Evolutionary conservation across 352 stramenopile genomes (phyloP).

Genomic region (Phytophthora citrophthora): DNA sequence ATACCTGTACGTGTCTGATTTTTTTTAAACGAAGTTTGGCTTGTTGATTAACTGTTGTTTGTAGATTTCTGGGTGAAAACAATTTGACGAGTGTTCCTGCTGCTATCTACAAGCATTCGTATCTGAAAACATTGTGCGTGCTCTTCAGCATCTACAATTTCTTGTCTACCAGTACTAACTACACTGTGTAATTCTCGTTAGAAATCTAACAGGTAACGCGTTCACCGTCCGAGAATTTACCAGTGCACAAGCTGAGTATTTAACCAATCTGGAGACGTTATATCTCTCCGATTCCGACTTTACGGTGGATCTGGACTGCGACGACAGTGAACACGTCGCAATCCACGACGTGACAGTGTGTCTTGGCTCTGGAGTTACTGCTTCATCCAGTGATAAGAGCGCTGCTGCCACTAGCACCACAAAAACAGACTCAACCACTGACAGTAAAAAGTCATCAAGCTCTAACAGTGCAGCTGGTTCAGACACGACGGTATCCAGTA

Average conservation of each 20-base stretch:
- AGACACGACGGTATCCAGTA: slow-evolving; percentile 7
- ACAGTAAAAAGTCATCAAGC: slow-evolving; percentile 7
- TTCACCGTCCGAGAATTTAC: slow-evolving; percentile 45
- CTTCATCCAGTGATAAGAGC: slow-evolving; percentile 20
- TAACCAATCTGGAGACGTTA: slow-evolving; percentile 35
- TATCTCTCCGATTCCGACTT: slow-evolving; percentile 39
- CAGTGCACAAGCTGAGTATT: slow-evolving; percentile 30
- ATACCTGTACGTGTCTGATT: slow-evolving; percentile 37
- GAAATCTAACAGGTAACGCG: slow-evolving; percentile 46
- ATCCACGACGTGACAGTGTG: slow-evolving; percentile 36
- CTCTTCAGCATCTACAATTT: neutral
- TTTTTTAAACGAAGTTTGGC: neutral
- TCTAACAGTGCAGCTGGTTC: slow-evolving; percentile 5
- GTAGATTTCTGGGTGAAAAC: slow-evolving; percentile 54
- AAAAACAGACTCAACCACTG: slow-evolving; percentile 13
- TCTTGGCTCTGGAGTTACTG: slow-evolving; percentile 25
- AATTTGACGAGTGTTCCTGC: slow-evolving; percentile 50
- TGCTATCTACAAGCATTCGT: slow-evolving; percentile 52
- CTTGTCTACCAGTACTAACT: neutral
- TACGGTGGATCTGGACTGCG: slow-evolving; percentile 28
- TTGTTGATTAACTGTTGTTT: neutral
- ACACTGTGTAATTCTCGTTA: slow-evolving; percentile 1
- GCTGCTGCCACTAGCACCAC: slow-evolving; percentile 18
- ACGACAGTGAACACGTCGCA: slow-evolving; percentile 26
- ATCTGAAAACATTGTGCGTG: slow-evolving; percentile 46